Evolutionary conservation across 2,329 filamentous ascomycete genomes (phyloP), one percentile per base, ranked within the genome.

Genomic region (Pseudocercospora fuligena): DNA sequence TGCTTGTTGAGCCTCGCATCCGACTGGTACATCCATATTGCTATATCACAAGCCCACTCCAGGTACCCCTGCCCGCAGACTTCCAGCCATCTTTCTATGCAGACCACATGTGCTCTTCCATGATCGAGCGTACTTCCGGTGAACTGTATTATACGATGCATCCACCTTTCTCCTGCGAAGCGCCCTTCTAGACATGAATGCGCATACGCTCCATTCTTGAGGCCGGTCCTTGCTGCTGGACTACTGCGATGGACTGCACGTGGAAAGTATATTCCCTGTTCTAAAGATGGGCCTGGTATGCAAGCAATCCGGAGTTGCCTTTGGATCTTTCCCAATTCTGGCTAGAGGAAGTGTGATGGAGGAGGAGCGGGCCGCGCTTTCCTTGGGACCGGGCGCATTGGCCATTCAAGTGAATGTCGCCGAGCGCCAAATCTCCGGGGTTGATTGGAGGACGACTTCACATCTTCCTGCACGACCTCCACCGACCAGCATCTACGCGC

Each of bases 401-500:
- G 49, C 51, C 53, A 59, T 46, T 21, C 25, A 51, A 58, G 61
- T 65, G 63, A 56, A 56, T 14, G 59, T 40, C 21, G 29, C 21
- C 65, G 29, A 49, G 59, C 59, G 59, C 16, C 59, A 40, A 61
- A 29, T 19, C 23, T 31, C 12, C 40, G 64, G 46, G 27, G 1
- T 5, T 3, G n/a, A 67, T 67, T 64, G 65, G 65, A 51, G 36
- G 43, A 11, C 27, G 36, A 36, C 27, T 19, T 25, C 33, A 51
- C 65, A 27, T 58, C 12, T 29, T 67, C 58, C 51, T 64, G 61
- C 65, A 67, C 14, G 56, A 51, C 65, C 51, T 66, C 67, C 66
- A 66, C 68, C 62, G 47, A 62, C 65, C 70, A 66, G 61, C 69
- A 63, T 69, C 60, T 69, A 68, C 68, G 72, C 72, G 71, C 72